Evolutionary conservation across 768 basidiomycete species (phyloP).

Genomic region (Auriscalpium orientale): DNA sequence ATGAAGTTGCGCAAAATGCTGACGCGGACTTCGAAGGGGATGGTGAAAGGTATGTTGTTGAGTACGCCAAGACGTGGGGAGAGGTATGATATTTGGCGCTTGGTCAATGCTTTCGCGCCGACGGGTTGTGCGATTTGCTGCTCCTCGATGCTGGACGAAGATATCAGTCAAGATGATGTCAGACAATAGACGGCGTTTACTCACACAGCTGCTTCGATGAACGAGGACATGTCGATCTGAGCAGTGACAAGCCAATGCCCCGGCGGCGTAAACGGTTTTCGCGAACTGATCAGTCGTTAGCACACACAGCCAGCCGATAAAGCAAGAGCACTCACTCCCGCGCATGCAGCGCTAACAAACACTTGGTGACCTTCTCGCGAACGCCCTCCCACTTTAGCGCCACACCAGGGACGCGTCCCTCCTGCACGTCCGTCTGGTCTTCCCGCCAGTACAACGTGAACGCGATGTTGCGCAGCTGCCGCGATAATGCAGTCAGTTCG

Average conservation of each 20-base stretch:
- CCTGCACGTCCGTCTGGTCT: constrained; percentile 35
- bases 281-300: constrained; percentile 45
- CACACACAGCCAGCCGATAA: not conserved
- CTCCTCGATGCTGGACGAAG: constrained; percentile 53
- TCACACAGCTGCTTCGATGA: constrained; percentile 83
- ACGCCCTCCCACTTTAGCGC: constrained; percentile 57
- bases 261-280: constrained; percentile 72
- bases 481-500: constrained; percentile 69
- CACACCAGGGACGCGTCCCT: constrained; percentile 34
- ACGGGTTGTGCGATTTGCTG: constrained; percentile 34
- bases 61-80: constrained; percentile 85
- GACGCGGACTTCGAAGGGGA: constrained; percentile 89
- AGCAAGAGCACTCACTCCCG: constrained; percentile 58
- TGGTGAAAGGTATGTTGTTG: constrained; percentile 92
- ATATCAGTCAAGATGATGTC: not conserved
- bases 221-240: constrained; percentile 54
- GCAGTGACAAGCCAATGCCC: constrained; percentile 78
- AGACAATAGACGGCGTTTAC: constrained; percentile 19
- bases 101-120: constrained; percentile 33
- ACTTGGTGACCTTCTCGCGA: constrained; percentile 67
- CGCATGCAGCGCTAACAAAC: constrained; percentile 76
- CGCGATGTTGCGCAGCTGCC: constrained; percentile 76
- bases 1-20: constrained; percentile 85
- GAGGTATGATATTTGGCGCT: constrained; percentile 66
- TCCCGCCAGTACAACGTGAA: constrained; percentile 71